A percentile compares a stretch with the other conserved stretches of the same genome.
These are phyloP conservation scores for Termitomyces sp. DNA, from an alignment of 768 basidiomycete genomes.

Conservation along the genomic window DNA sequence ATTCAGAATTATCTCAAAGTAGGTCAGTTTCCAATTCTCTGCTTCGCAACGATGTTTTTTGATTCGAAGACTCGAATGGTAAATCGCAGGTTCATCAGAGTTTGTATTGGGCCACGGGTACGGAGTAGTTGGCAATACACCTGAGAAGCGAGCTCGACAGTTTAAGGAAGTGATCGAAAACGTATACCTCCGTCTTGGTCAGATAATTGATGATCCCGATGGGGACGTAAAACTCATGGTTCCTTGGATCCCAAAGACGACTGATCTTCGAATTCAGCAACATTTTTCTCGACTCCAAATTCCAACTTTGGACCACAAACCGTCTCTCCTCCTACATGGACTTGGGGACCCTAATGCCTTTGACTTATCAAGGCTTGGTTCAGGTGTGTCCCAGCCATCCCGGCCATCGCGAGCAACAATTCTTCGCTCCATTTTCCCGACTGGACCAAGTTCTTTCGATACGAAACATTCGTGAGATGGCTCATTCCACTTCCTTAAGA, in stretches of 20 bases:
- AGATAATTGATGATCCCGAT: neutral
- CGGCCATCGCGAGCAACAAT: too few relatives aligned
- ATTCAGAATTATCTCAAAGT: too few relatives aligned
- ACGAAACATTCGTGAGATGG: too few relatives aligned
- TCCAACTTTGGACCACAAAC: neutral
- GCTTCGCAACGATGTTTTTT: too few relatives aligned
- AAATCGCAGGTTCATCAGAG: neutral
- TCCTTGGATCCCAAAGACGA: neutral
- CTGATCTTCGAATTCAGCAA: neutral
- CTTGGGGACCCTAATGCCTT: neutral
- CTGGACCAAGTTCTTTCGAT: too few relatives aligned
- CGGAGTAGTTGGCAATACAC: neutral
- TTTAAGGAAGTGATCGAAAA: neutral
- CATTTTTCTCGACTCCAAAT: neutral
- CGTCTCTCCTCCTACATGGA: neutral
- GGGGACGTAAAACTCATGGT: neutral
- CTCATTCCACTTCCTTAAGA: too few relatives aligned
- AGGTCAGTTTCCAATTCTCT: too few relatives aligned
- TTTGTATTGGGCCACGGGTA: neutral
- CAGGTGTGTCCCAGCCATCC: too few relatives aligned
- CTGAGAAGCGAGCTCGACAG: neutral
- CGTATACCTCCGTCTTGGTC: neutral
- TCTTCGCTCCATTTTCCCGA: too few relatives aligned
- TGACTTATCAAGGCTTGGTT: neutral
- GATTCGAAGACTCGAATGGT: too few relatives aligned